These are phyloP conservation scores for Hortaea sp. DNA, from an alignment of 2,329 filamentous ascomycete genomes.

Conservation along the genomic window DNA sequence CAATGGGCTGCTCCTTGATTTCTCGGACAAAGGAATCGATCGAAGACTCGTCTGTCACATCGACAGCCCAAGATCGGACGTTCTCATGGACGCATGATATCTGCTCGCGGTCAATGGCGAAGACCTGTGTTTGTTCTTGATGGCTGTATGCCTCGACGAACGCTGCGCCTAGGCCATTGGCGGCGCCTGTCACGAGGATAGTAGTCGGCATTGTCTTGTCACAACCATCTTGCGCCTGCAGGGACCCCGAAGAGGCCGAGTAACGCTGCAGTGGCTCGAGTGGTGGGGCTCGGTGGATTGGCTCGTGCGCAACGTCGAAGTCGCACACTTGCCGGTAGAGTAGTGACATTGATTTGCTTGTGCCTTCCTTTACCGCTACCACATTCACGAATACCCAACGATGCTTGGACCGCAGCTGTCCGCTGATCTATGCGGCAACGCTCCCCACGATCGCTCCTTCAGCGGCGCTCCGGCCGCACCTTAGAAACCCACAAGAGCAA, in stretches of 20 bases:
- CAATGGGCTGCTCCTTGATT: slow-evolving; percentile 20
- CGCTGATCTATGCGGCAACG: background rate
- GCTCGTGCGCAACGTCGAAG: no score
- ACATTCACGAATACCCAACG: background rate
- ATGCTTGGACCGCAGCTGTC: background rate
- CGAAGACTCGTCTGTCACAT: slow-evolving; percentile 18
- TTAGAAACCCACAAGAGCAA: background rate
- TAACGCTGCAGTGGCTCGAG: no score
- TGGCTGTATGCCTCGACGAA: slow-evolving; percentile 22
- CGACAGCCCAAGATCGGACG: slow-evolving; percentile 13
- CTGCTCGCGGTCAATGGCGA: slow-evolving; percentile 23
- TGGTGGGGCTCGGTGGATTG: no score
- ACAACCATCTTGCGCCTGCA: background rate
- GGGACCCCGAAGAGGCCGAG: no score
- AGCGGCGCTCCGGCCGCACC: slow-evolving; percentile 1
- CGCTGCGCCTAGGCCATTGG: slow-evolving; percentile 28
- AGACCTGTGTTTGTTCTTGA: slow-evolving; percentile 14
- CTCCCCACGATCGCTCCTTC: background rate
- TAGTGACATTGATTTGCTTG: no score
- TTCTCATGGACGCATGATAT: slow-evolving; percentile 10
- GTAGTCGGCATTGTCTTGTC: slow-evolving; percentile 8
- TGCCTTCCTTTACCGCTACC: background rate
- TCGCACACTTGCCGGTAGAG: no score
- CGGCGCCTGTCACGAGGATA: slow-evolving; percentile 29
- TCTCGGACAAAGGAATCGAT: slow-evolving; percentile 12